Conservation (phyloP, 2,329 filamentous ascomycete genomes). For the Cercospora sp. region DNA sequence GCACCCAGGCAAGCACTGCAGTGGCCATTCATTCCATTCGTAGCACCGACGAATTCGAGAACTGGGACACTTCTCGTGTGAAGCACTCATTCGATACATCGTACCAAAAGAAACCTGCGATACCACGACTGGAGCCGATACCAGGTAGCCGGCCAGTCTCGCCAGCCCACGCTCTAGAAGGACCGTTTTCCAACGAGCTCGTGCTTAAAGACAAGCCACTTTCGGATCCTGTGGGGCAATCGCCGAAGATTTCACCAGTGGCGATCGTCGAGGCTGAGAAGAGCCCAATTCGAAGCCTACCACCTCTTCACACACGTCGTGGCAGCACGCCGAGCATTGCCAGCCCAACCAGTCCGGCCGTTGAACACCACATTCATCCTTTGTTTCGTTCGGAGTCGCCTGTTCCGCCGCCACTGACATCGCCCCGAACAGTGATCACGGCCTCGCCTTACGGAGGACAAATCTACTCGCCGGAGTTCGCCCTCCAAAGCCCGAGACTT, state of each 20-base stretch:
- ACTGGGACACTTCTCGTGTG: constrained; percentile 71
- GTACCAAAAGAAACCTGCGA: constrained; percentile 48
- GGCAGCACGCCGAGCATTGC: constrained; percentile 19
- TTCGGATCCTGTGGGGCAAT: constrained; percentile 23
- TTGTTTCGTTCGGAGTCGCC: constrained; percentile 74
- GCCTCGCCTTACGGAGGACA: constrained; percentile 70
- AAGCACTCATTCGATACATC: constrained; percentile 63
- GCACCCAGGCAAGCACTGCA: constrained; percentile 35
- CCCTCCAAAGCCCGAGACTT: constrained; percentile 26
- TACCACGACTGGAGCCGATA: constrained; percentile 66
- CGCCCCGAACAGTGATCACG: constrained; percentile 69
- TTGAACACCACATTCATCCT: constrained; percentile 73
- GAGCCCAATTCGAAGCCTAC: constrained; percentile 17
- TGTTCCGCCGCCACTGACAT: constrained; percentile 62
- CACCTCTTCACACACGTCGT: constrained; percentile 14
- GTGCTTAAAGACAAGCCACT: constrained; percentile 32
- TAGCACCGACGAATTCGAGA: constrained; percentile 65
- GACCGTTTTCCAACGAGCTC: constrained; percentile 41
- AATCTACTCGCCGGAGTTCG: constrained; percentile 49
- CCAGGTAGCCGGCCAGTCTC: constrained; percentile 67
- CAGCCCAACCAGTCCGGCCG: constrained; percentile 28
- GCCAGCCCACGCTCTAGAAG: constrained; percentile 61
- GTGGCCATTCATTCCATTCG: constrained; percentile 40
- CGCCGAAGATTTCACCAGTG: constrained; percentile 13
- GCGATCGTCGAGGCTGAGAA: constrained; percentile 18